These are phyloP conservation scores for Candida lessepsii DNA, from an alignment of 805 yeast genomes.

Conservation along the genomic window DNA sequence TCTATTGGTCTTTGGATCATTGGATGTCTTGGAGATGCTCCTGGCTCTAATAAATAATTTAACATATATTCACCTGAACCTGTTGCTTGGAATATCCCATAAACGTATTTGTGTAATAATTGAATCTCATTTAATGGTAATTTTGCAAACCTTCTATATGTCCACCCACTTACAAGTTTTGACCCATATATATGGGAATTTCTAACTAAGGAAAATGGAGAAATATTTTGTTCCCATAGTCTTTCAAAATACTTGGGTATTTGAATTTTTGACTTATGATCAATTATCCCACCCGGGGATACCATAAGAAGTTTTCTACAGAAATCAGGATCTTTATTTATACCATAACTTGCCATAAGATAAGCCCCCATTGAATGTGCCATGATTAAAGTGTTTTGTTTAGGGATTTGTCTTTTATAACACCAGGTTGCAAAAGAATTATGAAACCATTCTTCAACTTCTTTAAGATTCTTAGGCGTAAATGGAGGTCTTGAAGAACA, in stretches of 20 bases:
- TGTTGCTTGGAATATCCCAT: conserved; percentile 76
- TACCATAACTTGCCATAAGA: conserved; percentile 64
- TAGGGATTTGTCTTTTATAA: conserved; percentile 34
- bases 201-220: conserved; percentile 83
- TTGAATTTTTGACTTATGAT: conserved; percentile 39
- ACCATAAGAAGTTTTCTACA: conserved; percentile 72
- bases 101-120: conserved; percentile 73
- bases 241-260: conserved; percentile 77
- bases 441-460: conserved; percentile 62
- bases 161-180: conserved; percentile 84
- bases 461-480: conserved; percentile 39
- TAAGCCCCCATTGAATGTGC: conserved; percentile 97
- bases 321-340: conserved; percentile 52
- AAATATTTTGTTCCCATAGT: conserved; percentile 82
- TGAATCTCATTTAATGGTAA: conserved; percentile 45
- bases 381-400: conserved; percentile 52
- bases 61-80: conserved; percentile 96
- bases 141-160: conserved; percentile 72
- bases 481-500: conserved; percentile 74
- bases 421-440: conserved; percentile 70
- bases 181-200: conserved; percentile 82
- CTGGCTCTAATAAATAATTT: conserved; percentile 81
- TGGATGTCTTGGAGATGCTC: conserved; percentile 85
- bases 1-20: conserved; percentile 50
- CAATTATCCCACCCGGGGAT: conserved; percentile 85